Evolutionary conservation across 1,284 basidiomycete genomes (phyloP).

Genomic region (Trametes sp.): DNA sequence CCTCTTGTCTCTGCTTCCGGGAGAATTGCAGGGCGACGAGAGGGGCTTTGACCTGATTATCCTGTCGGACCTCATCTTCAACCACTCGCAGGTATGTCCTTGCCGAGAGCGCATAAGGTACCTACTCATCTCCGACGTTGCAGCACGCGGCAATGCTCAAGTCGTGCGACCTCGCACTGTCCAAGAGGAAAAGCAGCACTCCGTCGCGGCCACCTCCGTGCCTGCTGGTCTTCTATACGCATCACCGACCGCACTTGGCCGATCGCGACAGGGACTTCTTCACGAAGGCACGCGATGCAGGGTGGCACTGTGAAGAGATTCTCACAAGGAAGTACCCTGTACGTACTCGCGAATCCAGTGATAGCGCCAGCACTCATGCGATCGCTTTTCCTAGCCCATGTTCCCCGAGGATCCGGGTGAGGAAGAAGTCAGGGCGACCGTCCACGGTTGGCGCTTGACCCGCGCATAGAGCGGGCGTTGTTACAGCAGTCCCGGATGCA

Average conservation of each 20-base stretch:
- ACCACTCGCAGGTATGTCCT: conserved; percentile 74
- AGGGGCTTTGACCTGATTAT: conserved; percentile 81
- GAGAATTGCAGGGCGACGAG: conserved; percentile 7
- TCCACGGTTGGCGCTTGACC: conserved; percentile 79
- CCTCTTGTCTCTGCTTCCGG: conserved; percentile 52
- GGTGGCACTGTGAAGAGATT: conserved; percentile 83
- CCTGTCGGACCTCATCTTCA: conserved; percentile 92
- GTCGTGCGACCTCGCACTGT: conserved; percentile 69
- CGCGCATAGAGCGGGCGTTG: conserved; percentile 17
- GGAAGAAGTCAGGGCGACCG: conserved; percentile 73
- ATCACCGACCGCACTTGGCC: conserved; percentile 89
- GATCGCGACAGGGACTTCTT: conserved; percentile 90
- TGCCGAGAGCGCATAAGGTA: neutral
- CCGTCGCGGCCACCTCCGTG: conserved; percentile 49
- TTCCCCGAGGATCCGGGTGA: conserved; percentile 88
- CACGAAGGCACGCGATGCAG: conserved; percentile 63
- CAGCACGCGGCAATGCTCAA: conserved; percentile 86
- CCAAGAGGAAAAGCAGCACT: conserved; percentile 1
- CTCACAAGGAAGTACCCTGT: conserved; percentile 73
- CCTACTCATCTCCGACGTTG: neutral
- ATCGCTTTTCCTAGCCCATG: conserved; percentile 67
- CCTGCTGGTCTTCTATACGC: conserved; percentile 91
- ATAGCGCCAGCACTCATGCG: neutral
- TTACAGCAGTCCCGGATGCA: neutral
- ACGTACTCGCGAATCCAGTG: conserved; percentile 32